These are phyloP conservation scores for Ascochyta rabiei DNA, from an alignment of 2,329 filamentous ascomycete species.

Conservation along the genomic window DNA sequence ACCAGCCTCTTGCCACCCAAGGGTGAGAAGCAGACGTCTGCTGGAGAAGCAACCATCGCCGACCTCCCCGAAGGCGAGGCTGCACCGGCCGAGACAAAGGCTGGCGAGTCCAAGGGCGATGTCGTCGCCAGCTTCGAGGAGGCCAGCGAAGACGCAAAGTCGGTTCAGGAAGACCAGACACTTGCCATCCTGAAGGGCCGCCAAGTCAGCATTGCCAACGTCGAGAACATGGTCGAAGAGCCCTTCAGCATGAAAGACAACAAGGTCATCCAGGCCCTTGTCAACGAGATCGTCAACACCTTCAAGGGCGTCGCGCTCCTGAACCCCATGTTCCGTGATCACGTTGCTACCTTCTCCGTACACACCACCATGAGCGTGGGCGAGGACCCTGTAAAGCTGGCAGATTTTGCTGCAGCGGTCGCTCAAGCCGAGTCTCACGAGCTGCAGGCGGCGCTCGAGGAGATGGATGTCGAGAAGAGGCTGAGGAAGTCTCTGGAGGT, in stretches of 20 bases:
- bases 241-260: slow-evolving; percentile 90
- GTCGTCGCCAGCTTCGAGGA: slow-evolving; percentile 98
- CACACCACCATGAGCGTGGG: slow-evolving; percentile 94
- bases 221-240: slow-evolving; percentile 89
- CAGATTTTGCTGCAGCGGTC: slow-evolving; percentile 95
- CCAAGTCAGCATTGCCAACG: slow-evolving; percentile 90
- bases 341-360: slow-evolving; percentile 83
- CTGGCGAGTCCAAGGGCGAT: slow-evolving; percentile 67
- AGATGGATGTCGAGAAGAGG: slow-evolving; percentile 88
- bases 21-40: slow-evolving; percentile 36
- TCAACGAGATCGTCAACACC: slow-evolving; percentile 97
- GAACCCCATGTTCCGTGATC: slow-evolving; percentile 94
- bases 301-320: slow-evolving; percentile 96
- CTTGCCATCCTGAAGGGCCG: slow-evolving; percentile 91
- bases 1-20: slow-evolving; percentile 78
- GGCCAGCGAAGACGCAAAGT: slow-evolving; percentile 64
- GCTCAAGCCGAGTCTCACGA: slow-evolving; percentile 85
- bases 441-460: slow-evolving; percentile 87
- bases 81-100: slow-evolving; percentile 58
- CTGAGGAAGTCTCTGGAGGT: slow-evolving; percentile 90
- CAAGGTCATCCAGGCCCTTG: slow-evolving; percentile 85
- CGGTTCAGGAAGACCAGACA: slow-evolving; percentile 69
- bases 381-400: slow-evolving; percentile 91
- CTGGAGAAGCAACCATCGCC: slow-evolving; percentile 37
- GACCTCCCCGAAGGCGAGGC: slow-evolving; percentile 51